Base-by-base conservation (phyloP, 23 red algal genomes). In the Gracilaria gracilis region DNA sequence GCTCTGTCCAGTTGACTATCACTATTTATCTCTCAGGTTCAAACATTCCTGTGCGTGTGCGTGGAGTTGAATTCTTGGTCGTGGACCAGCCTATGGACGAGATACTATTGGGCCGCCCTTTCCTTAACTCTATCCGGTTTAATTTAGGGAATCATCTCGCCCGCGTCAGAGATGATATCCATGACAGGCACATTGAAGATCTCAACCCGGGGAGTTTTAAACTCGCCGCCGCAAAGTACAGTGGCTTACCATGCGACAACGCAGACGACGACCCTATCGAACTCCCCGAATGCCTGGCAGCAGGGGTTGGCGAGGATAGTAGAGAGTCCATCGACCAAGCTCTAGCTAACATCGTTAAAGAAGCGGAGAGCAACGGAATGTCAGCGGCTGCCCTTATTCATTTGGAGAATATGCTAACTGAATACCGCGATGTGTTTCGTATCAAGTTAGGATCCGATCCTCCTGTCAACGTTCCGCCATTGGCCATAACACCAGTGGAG, bases 91-190 rank as follows among this genome's bases (percentile, higher is more conserved):
- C 8, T 9, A 86, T 86, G 82, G 82, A 67, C 42, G 82, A 86
- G 11, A 36, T 86, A 38, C 82, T 86, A 9, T 35, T 86, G 7
- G 82, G 82, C 15, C 21, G 65, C 19, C 82, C 61, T 6, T 71
- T 86, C 57, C 37, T 86, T 0, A 86, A 86, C 17, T 24, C 39
- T 71, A 38, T 86, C 12, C 61, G 82, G 7, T 86, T 86, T 21
- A 35, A 86, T 8, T 39, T 86, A 4, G 51, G 69, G 5, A 29
- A 9, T 4, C 36, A 86, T 35, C 57, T 86, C 2, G 1, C 20
- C 2, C 42, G 29, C 2, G 39, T 86, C 2, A 24, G 44, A 25
- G 8, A 3, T 7, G 23, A 9, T n/a, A 71, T 71, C 1, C 17
- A 73, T 24, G 33, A 82, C 48, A 32, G 15, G 32, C 44, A 35